Percentiles rank a stretch among this genome's conserved stretches.
phyloP scores from a whole-genome alignment of 192 early-diverging fungal species.

The Thamnidium elegans region DNA sequence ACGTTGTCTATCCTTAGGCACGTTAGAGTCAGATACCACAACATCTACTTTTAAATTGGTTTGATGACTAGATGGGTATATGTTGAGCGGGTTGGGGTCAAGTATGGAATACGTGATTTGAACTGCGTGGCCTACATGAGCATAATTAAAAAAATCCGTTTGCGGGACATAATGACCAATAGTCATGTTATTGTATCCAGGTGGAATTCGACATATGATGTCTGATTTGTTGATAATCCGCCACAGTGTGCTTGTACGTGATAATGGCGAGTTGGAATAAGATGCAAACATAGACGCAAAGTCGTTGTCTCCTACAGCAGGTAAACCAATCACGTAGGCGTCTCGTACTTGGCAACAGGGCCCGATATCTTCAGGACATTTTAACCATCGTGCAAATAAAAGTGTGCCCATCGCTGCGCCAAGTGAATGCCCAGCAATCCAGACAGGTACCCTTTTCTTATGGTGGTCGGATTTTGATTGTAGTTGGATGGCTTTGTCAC shows the following conservation, averaged over 20 bases:
- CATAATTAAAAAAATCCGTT: conserved; percentile 35
- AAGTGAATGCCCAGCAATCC: conserved; percentile 55
- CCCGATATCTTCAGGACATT: conserved; percentile 24
- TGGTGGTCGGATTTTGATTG: conserved; percentile 9
- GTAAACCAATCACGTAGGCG: conserved; percentile 44
- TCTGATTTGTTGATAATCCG: conserved; percentile 47
- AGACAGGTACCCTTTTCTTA: conserved; percentile 40
- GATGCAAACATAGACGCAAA: conserved; percentile 47
- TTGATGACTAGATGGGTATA: conserved; percentile 27
- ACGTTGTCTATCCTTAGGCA: background rate
- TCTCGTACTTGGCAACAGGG: conserved; percentile 36
- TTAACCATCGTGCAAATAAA: conserved; percentile 42
- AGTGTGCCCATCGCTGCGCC: conserved; percentile 46
- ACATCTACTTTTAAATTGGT: conserved; percentile 20
- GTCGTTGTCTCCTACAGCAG: conserved; percentile 41
- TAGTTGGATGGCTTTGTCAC: conserved; percentile 24
- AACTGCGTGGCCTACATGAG: conserved; percentile 33
- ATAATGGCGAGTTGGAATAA: conserved; percentile 17
- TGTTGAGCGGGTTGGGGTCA: conserved; percentile 8
- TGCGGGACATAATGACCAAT: conserved; percentile 20
- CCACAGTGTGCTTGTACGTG: conserved; percentile 34
- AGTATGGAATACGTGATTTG: conserved; percentile 2
- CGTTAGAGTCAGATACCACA: background rate
- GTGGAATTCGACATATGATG: conserved; percentile 42
- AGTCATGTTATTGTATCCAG: conserved; percentile 30